These are phyloP conservation scores for Ampelocalamus luodianensis DNA, from an alignment of 176 grass and related monocot species.

Conservation along the genomic window DNA sequence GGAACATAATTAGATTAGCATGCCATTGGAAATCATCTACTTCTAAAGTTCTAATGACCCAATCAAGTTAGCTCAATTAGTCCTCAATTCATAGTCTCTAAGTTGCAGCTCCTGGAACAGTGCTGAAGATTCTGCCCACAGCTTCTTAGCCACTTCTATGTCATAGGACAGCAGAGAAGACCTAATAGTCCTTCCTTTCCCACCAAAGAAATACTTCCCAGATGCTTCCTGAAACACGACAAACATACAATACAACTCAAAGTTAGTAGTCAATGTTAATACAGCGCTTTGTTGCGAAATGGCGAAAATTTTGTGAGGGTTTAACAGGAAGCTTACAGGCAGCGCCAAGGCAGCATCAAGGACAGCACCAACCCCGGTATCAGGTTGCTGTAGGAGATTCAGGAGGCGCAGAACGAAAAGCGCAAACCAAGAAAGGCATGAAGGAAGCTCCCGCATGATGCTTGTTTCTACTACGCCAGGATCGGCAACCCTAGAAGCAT, in stretches of 20 bases:
- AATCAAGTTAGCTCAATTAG: background rate
- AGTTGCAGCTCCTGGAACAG: slow-evolving; percentile 61
- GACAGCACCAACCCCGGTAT: slow-evolving; percentile 61
- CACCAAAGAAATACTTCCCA: slow-evolving; percentile 90
- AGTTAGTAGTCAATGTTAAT: background rate
- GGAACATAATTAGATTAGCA: background rate
- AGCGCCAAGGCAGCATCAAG: slow-evolving; percentile 81
- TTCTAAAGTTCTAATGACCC: background rate
- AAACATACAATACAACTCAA: background rate
- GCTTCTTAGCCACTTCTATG: slow-evolving; percentile 53
- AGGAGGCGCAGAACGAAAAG: slow-evolving; percentile 55
- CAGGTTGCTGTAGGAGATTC: slow-evolving; percentile 60
- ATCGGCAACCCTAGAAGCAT: slow-evolving; percentile 71
- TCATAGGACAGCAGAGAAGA: slow-evolving; percentile 69
- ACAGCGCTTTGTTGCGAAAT: background rate
- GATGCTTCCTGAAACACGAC: slow-evolving; percentile 69
- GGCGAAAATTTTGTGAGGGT: background rate
- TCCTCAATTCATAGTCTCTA: slow-evolving; percentile 8
- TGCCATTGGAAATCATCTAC: background rate
- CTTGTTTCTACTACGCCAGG: slow-evolving; percentile 74
- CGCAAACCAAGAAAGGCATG: slow-evolving; percentile 54
- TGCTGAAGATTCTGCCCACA: slow-evolving; percentile 70
- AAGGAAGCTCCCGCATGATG: slow-evolving; percentile 88
- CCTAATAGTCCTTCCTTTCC: slow-evolving; percentile 62
- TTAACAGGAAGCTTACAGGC: slow-evolving; percentile 49